Evolutionary conservation across 306 rosid genomes (phyloP).

Genomic region (Carpinus fangiana): DNA sequence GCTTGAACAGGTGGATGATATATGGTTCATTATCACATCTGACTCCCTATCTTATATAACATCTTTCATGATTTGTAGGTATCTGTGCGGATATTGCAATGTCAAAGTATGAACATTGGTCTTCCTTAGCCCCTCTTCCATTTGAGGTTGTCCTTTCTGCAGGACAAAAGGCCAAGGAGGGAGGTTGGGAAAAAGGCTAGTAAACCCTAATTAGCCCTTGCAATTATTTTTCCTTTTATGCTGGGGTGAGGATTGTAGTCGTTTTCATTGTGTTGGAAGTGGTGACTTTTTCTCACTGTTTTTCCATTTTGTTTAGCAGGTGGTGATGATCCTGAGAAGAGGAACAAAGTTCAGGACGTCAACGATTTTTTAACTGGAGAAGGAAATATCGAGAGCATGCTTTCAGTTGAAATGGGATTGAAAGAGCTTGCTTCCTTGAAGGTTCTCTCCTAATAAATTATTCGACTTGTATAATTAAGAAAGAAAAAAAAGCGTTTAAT

Average conservation of each 20-base stretch:
- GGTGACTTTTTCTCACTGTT: slow-evolving; percentile 19
- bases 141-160: slow-evolving; percentile 97
- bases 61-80: slow-evolving; percentile 54
- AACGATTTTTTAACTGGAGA: slow-evolving; percentile 83
- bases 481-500: background rate
- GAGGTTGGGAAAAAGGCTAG: slow-evolving; percentile 79
- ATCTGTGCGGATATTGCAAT: slow-evolving; percentile 90
- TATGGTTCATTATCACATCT: slow-evolving; percentile 13
- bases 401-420: slow-evolving; percentile 94
- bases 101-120: slow-evolving; percentile 90
- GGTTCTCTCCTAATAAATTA: slow-evolving; percentile 46
- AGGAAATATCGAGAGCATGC: slow-evolving; percentile 97
- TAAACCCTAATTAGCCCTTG: slow-evolving; percentile 27
- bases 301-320: slow-evolving; percentile 46
- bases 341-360: slow-evolving; percentile 70
- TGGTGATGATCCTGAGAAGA: slow-evolving; percentile 62
- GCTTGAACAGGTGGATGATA: slow-evolving; percentile 15
- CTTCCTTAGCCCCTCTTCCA: slow-evolving; percentile 97
- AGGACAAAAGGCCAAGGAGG: slow-evolving; percentile 98
- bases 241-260: slow-evolving; percentile 20
- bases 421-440: slow-evolving; percentile 89
- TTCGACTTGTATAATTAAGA: slow-evolving; percentile 22
- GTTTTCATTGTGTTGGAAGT: slow-evolving; percentile 13
- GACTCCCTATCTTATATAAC: slow-evolving; percentile 27
- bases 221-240: slow-evolving; percentile 24